A percentile compares a stretch with the other conserved stretches of the same genome.
These are phyloP conservation scores for Penicillium salamii DNA, from an alignment of 495 filamentous ascomycete genomes.

Conservation along the genomic window DNA sequence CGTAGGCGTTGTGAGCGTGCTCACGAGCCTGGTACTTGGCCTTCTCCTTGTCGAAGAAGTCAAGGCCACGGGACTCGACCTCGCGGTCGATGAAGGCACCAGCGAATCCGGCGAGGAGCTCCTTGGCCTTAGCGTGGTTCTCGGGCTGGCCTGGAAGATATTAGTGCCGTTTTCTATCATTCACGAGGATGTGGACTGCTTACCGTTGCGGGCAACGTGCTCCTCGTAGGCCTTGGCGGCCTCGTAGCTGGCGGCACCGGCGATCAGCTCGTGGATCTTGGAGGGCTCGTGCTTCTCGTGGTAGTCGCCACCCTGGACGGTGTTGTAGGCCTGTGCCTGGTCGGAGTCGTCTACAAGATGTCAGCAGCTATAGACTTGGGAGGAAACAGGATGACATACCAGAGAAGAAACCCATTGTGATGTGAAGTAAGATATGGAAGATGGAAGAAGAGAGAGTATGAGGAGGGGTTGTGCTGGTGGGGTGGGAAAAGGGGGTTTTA, in stretches of 20 bases:
- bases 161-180: not conserved
- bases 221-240: slow-evolving; percentile 73
- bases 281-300: slow-evolving; percentile 46
- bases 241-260: slow-evolving; percentile 68
- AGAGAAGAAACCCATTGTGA: slow-evolving; percentile 28
- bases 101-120: slow-evolving; percentile 64
- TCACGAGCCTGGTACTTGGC: slow-evolving; percentile 59
- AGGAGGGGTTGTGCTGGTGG: not conserved
- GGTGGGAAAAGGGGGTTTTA: slow-evolving; percentile 1
- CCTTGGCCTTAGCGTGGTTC: slow-evolving; percentile 67
- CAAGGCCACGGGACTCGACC: slow-evolving; percentile 66
- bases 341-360: slow-evolving; percentile 18
- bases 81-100: slow-evolving; percentile 71
- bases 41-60: slow-evolving; percentile 64
- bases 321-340: slow-evolving; percentile 39
- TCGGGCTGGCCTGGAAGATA: slow-evolving; percentile 53
- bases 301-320: slow-evolving; percentile 24
- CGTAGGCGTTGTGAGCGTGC: slow-evolving; percentile 23
- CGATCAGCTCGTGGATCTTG: slow-evolving; percentile 65
- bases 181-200: not conserved
- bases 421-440: not conserved
- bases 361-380: not conserved
- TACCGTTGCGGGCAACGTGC: slow-evolving; percentile 60
- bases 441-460: not conserved
- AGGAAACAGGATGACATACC: slow-evolving; percentile 11